Evolutionary conservation across 2,329 filamentous ascomycete species (phyloP).

Genomic region (Aspergillus fumigatiaffinis): DNA sequence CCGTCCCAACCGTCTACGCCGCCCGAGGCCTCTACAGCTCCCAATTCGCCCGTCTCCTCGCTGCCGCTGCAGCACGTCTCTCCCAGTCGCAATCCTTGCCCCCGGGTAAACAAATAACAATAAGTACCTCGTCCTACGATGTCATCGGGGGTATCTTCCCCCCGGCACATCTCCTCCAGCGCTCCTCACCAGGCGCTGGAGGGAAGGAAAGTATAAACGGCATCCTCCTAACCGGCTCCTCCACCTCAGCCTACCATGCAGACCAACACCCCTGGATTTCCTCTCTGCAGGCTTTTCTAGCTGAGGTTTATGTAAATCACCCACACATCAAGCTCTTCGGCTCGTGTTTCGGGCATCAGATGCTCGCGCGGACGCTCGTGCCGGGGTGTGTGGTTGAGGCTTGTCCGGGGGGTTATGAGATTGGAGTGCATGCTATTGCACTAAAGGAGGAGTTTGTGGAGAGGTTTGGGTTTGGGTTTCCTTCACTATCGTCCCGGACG

Average conservation of each 20-base stretch:
- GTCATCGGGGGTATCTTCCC: slow-evolving; percentile 27
- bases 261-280: slow-evolving; percentile 27
- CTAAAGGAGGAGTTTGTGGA: slow-evolving; percentile 15
- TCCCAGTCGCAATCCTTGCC: slow-evolving; percentile 4
- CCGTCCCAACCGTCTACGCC: slow-evolving; percentile 29
- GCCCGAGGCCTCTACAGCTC: slow-evolving; percentile 34
- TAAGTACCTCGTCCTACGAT: slow-evolving; percentile 33
- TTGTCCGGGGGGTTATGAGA: slow-evolving; percentile 23
- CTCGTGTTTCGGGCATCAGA: slow-evolving; percentile 34
- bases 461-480: slow-evolving; percentile 2
- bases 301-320: slow-evolving; percentile 21
- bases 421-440: slow-evolving; percentile 26
- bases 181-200: background rate
- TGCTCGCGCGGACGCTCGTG: slow-evolving; percentile 18
- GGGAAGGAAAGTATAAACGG: slow-evolving; percentile 17
- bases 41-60: slow-evolving; percentile 31
- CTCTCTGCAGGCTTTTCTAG: slow-evolving; percentile 22
- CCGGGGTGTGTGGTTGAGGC: slow-evolving; percentile 18
- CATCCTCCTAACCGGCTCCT: slow-evolving; percentile 31
- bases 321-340: slow-evolving; percentile 30
- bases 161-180: slow-evolving; percentile 2
- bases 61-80: slow-evolving; percentile 26
- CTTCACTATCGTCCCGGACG: too few species aligned
- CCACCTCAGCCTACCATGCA: slow-evolving; percentile 25
- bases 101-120: slow-evolving; percentile 4